Evolutionary conservation across 2,329 filamentous ascomycete species (phyloP), one percentile per base, ranked within the genome.

Genomic region (Ophiognomonia clavigignenti-juglandacearum): DNA sequence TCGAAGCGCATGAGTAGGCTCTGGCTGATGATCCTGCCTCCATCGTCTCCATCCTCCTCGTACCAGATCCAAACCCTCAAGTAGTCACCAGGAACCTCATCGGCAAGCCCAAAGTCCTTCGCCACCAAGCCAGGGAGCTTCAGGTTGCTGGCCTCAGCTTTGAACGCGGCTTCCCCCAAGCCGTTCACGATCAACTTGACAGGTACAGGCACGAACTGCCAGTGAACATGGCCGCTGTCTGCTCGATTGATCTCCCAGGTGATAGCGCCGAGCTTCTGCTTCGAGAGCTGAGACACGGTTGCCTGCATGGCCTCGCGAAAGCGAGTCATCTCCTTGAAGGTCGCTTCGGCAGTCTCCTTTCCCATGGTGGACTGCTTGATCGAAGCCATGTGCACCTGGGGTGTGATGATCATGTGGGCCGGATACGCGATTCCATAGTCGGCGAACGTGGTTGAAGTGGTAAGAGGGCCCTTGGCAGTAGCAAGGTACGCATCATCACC

Each of bases 181-280:
- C 87, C 86, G 39, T 82, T 81, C 18, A 68, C 70, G 42, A 96
- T 77, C 37, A 88, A 70, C 9, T 85, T 75, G 0, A 77, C 71
- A 0, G 86, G 79, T 1, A 95, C 73, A 1, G 93, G 89, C 24
- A 97, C 70, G 56, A 95, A 86, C 66, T 98, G 95, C 93, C 91
- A 96, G 61, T 97, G 92, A 1, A 85, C 77, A 62, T 98, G 93
- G 47, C 97, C 83, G 45, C 93, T 89, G 43, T 79, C 78, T 4
- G 74, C 75, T 42, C 90, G 84, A 61, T 84, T 92, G 58, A 98
- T 91, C 67, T 97, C 93, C 82, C 89, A 98, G 0, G 89, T 93
- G 1, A 97, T 86, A 3, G 83, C 80, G 14, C 92, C 93, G 1
- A 96, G 80, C 53, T 77, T 77, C 53, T 77, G 69, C 59, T 69